These are phyloP conservation scores for Brasilioporus rufonigricans DNA, from an alignment of 768 basidiomycete genomes.

Conservation along the genomic window DNA sequence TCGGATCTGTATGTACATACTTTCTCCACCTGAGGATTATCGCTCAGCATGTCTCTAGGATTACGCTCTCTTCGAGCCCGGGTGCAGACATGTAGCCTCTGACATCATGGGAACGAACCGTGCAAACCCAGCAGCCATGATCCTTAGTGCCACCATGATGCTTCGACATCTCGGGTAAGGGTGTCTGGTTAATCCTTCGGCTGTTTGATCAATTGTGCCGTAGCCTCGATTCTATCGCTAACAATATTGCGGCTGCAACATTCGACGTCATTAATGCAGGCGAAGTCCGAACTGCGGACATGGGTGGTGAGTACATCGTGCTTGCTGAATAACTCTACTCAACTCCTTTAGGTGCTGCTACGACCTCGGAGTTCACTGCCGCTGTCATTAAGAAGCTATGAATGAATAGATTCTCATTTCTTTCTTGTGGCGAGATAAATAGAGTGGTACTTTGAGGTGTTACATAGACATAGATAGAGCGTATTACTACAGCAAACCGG, in stretches of 20 bases:
- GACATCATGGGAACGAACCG: slow-evolving; percentile 97
- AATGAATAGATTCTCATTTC: slow-evolving; percentile 4
- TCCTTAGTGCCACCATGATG: slow-evolving; percentile 97
- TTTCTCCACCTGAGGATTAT: not conserved
- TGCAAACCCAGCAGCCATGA: slow-evolving; percentile 97
- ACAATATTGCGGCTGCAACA: slow-evolving; percentile 87
- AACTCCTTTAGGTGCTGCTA: slow-evolving; percentile 62
- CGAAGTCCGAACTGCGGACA: slow-evolving; percentile 89
- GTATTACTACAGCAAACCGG: slow-evolving; percentile 13
- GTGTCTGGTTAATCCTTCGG: slow-evolving; percentile 11
- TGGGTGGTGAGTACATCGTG: slow-evolving; percentile 69
- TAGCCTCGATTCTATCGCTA: slow-evolving; percentile 90
- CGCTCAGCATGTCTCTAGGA: slow-evolving; percentile 47
- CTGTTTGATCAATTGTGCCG: slow-evolving; percentile 6
- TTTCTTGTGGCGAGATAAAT: not conserved
- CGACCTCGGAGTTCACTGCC: slow-evolving; percentile 92
- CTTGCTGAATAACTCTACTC: slow-evolving; percentile 1
- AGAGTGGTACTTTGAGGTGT: slow-evolving; percentile 7
- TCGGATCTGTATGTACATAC: slow-evolving; percentile 69
- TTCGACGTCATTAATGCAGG: slow-evolving; percentile 90
- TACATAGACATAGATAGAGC: slow-evolving; percentile 26
- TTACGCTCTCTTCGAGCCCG: slow-evolving; percentile 97
- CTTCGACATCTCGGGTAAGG: slow-evolving; percentile 90
- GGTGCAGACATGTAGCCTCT: slow-evolving; percentile 92
- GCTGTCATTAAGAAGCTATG: slow-evolving; percentile 84